Evolutionary conservation across 345 rosid species (phyloP).

Genomic region (Gossypium sturtianum): DNA sequence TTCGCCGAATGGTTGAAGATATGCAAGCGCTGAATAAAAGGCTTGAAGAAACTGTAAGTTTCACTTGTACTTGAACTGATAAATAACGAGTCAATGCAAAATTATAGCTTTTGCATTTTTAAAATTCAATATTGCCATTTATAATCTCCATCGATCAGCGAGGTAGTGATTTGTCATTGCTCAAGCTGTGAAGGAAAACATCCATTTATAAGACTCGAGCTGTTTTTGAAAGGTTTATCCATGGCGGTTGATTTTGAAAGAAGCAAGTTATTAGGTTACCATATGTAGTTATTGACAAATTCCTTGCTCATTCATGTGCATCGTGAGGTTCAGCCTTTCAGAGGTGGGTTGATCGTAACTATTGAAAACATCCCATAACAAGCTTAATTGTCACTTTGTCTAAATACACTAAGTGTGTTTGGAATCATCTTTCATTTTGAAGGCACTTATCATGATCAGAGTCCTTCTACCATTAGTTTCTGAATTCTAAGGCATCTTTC

Average conservation of each 20-base stretch:
- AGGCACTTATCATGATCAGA: not conserved
- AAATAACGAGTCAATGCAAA: not conserved
- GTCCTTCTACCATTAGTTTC: not conserved
- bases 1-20: constrained; percentile 86
- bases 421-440: not conserved
- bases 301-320: not conserved
- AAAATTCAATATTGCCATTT: not conserved
- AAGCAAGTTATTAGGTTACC: no score
- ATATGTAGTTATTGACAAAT: not conserved
- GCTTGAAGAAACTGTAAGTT: constrained; percentile 80
- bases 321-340: not conserved
- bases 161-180: constrained; percentile 6
- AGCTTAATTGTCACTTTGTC: not conserved
- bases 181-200: not conserved
- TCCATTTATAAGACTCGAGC: not conserved
- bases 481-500: not conserved
- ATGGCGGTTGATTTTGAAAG: not conserved
- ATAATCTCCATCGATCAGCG: not conserved
- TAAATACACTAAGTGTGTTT: not conserved
- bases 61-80: not conserved
- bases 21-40: constrained; percentile 74
- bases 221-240: not conserved
- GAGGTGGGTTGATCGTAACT: not conserved
- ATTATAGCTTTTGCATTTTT: constrained; percentile 2
- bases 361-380: not conserved